Evolutionary conservation across 805 yeast genomes (phyloP), one percentile per base, ranked within the genome.

Genomic region (Nakazawaea populi): DNA sequence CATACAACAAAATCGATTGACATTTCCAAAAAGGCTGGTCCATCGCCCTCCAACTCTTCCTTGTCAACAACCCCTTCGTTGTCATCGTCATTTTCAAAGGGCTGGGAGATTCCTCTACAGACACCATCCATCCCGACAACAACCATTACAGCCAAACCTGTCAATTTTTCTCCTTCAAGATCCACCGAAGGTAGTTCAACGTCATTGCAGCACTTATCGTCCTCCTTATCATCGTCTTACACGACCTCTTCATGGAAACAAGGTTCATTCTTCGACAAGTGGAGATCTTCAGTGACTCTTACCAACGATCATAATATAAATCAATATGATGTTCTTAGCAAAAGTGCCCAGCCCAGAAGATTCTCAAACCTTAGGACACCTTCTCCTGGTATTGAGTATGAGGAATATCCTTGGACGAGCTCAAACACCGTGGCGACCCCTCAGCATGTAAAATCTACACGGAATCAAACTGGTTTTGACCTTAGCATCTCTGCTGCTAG

Each of bases 71-170:
- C 60, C 4, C 56, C 60, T n/a, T 50, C 51, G 12, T 50, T 49
- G 31, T 49, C 36, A 12, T 53, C 55, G 28, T 55, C 53, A 2
- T 47, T 54, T 11, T 54, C 59, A 12, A 55, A 35, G 54, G 79
- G 80, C 2, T 77, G 81, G 81, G 79, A 73, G 50, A 73, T 76
- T 10, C 64, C 65, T 2, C 47, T 58, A 1, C 61, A 57, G 30
- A 47, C 64, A 2, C 54, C 56, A 2, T 58, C 68, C 6, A 51
- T 55, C 12, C 48, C 55, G 2, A 56, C 66, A 12, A 48, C 48
- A 27, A 42, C 47, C 4, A 28, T 41, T 14, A 42, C 47, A 24
- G 39, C 44, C 8, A 42, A 27, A 4, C 49, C 49, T 31, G 53
- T 46, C n/a, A 46, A 39, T 31, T 51, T 51, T n/a, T 46, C 53